Conservation (phyloP, 2,329 filamentous ascomycete species). For the Seiridium cupressi region DNA sequence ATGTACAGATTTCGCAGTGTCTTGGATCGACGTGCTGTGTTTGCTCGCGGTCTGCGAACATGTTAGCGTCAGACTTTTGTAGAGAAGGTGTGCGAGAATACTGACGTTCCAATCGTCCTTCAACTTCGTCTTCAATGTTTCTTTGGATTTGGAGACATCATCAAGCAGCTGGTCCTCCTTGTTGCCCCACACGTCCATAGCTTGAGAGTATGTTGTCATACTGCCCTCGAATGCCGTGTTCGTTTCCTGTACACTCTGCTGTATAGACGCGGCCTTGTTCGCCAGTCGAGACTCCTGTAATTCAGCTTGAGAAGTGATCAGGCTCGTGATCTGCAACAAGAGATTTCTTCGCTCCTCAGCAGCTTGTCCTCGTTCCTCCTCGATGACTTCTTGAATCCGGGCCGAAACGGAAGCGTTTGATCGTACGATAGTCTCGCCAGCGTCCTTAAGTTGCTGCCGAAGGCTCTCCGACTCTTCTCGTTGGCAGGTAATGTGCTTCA, state of each 20-base stretch:
- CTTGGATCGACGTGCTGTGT: slow-evolving; percentile 80
- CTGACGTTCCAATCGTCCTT: slow-evolving; percentile 82
- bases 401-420: slow-evolving; percentile 66
- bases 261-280: slow-evolving; percentile 60
- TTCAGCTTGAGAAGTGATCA: slow-evolving; percentile 74
- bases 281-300: slow-evolving; percentile 70
- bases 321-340: slow-evolving; percentile 71
- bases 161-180: slow-evolving; percentile 69
- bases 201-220: slow-evolving; percentile 63
- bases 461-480: slow-evolving; percentile 73
- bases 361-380: slow-evolving; percentile 73
- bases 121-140: slow-evolving; percentile 76
- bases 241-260: slow-evolving; percentile 63
- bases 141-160: slow-evolving; percentile 69
- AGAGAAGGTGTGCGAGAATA: slow-evolving; percentile 39
- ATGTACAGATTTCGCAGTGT: slow-evolving; percentile 82
- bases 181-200: slow-evolving; percentile 72
- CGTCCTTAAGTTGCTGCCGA: slow-evolving; percentile 67
- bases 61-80: background rate
- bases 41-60: slow-evolving; percentile 64
- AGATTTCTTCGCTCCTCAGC: slow-evolving; percentile 72
- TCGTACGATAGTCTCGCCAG: slow-evolving; percentile 66
- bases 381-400: slow-evolving; percentile 66
- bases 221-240: slow-evolving; percentile 64
- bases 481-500: slow-evolving; percentile 72